These are phyloP conservation scores for Naganishia onofrii DNA, from an alignment of 768 basidiomycete genomes.

Conservation along the genomic window DNA sequence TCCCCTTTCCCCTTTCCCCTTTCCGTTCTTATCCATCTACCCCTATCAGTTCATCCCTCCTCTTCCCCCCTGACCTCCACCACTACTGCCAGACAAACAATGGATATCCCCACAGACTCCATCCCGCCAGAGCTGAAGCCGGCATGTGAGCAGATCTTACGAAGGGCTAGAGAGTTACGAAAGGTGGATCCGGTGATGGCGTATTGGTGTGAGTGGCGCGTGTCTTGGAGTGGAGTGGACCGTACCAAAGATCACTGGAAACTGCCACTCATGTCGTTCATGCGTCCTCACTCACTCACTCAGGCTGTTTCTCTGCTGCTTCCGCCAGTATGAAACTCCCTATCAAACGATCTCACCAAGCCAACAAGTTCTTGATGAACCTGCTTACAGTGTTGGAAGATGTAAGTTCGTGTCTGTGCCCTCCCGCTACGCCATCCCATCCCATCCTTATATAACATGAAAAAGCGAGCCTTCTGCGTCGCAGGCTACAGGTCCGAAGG, in stretches of 20 bases:
- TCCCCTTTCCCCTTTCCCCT: no score
- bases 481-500: no score
- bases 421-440: not conserved
- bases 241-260: no score
- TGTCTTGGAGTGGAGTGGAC: no score
- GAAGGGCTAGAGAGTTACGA: conserved; percentile 83
- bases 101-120: conserved; percentile 42
- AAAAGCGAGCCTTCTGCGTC: no score
- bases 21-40: not conserved
- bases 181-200: conserved; percentile 78
- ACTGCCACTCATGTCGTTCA: not conserved
- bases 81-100: no score
- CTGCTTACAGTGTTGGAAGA: conserved; percentile 75
- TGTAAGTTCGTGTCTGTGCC: no score
- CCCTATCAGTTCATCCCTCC: not conserved
- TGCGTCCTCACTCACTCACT: not conserved
- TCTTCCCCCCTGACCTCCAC: no score
- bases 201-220: conserved; percentile 80
- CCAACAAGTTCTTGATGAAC: conserved; percentile 66
- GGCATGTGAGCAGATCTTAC: conserved; percentile 71
- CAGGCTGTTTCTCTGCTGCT: conserved; percentile 87
- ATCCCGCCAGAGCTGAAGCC: conserved; percentile 53
- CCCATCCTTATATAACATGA: no score
- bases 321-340: conserved; percentile 68
- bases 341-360: conserved; percentile 63